Percentiles rank a stretch among this genome's conserved stretches.
Conservation (phyloP, 2,329 filamentous ascomycete species). For the Rutstroemia sp. region DNA sequence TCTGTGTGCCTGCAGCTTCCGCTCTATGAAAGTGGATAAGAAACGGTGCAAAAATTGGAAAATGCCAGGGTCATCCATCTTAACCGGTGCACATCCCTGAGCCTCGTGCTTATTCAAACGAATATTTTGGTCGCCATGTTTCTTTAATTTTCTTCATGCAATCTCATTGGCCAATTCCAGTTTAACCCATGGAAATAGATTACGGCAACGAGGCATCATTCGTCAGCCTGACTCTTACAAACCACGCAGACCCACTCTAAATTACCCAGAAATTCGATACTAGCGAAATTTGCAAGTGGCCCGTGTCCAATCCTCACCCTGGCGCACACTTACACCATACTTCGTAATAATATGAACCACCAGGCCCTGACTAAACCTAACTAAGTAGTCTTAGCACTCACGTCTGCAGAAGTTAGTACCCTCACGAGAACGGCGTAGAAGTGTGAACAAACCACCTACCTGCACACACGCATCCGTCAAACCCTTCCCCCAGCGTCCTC, state of each 20-base stretch:
- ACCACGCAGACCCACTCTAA: not conserved
- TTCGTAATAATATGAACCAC: not conserved
- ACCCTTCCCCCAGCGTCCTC: not conserved
- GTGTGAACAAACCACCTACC: not conserved
- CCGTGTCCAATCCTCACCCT: not conserved
- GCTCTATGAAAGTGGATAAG: too few relatives aligned
- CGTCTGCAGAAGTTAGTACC: not conserved
- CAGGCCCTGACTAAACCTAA: not conserved
- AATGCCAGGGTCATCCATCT: too few relatives aligned
- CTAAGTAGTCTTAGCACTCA: not conserved
- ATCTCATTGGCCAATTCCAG: constrained; percentile 2
- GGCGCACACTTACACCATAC: not conserved
- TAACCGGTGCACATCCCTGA: too few relatives aligned
- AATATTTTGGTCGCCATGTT: not conserved
- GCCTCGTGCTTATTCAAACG: too few relatives aligned
- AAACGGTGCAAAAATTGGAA: too few relatives aligned
- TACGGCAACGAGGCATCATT: not conserved
- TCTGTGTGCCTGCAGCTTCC: too few relatives aligned
- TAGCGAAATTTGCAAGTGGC: constrained; percentile 8
- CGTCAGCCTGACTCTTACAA: constrained; percentile 6
- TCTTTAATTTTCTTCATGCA: constrained; percentile 1
- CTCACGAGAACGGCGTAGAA: not conserved
- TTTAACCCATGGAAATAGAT: not conserved
- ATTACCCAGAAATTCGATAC: not conserved
- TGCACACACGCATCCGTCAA: not conserved